These are phyloP conservation scores for Phytophthora quininea DNA, from an alignment of 352 stramenopile species.

Conservation along the genomic window DNA sequence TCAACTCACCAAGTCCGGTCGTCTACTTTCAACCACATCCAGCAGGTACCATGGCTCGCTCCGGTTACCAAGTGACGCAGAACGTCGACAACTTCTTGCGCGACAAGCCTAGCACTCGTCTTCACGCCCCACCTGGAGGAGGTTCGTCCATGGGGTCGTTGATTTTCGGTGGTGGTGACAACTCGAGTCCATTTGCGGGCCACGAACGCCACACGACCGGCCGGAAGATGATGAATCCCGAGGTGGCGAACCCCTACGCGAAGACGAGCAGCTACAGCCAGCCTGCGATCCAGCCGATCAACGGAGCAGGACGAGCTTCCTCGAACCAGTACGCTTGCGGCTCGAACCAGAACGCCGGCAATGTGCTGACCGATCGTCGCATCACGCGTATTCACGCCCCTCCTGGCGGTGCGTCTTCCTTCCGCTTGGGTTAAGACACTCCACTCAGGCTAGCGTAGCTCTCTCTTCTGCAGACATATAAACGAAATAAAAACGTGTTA, in stretches of 20 bases:
- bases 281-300: slow-evolving; percentile 16
- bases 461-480: neutral
- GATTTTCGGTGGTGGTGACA: slow-evolving; percentile 70
- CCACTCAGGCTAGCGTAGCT: slow-evolving; percentile 3
- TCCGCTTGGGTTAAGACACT: slow-evolving; percentile 67
- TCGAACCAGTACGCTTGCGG: slow-evolving; percentile 88
- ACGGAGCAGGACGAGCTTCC: slow-evolving; percentile 34
- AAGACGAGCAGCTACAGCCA: slow-evolving; percentile 36
- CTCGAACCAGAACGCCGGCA: slow-evolving; percentile 89
- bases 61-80: slow-evolving; percentile 66
- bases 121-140: slow-evolving; percentile 73
- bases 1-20: slow-evolving; percentile 29
- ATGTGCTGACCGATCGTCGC: slow-evolving; percentile 89
- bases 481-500: slow-evolving; percentile 23
- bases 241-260: slow-evolving; percentile 57
- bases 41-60: slow-evolving; percentile 52
- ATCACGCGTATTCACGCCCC: slow-evolving; percentile 91
- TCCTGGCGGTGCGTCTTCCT: slow-evolving; percentile 82
- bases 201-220: slow-evolving; percentile 47
- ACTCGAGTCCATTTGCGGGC: slow-evolving; percentile 56
- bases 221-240: slow-evolving; percentile 59
- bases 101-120: slow-evolving; percentile 78
- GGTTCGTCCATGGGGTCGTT: slow-evolving; percentile 74
- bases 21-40: slow-evolving; percentile 8
- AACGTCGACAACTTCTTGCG: slow-evolving; percentile 84